These are phyloP conservation scores for Didymosphaeria variabile DNA, from an alignment of 2,329 filamentous ascomycete genomes.

Conservation along the genomic window DNA sequence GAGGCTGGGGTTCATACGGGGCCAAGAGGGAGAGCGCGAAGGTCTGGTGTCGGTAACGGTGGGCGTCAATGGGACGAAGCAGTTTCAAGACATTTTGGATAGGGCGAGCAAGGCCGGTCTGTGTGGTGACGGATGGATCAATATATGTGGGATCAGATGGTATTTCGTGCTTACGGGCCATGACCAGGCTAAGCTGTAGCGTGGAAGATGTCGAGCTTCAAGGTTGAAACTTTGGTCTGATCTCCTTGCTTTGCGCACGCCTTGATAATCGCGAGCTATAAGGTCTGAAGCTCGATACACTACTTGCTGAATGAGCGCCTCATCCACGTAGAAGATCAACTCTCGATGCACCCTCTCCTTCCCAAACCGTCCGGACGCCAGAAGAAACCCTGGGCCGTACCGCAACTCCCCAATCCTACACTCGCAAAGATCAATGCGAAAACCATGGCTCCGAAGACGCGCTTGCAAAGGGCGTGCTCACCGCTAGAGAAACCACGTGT, in stretches of 20 bases:
- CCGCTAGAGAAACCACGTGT: background rate
- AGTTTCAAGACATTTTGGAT: constrained; percentile 43
- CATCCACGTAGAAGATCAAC: background rate
- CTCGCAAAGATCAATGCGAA: background rate
- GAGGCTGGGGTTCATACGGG: constrained; percentile 48
- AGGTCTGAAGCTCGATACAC: background rate
- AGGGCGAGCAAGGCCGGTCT: constrained; percentile 43
- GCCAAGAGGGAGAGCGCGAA: constrained; percentile 43
- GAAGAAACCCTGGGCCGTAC: no score
- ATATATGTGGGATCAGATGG: constrained; percentile 53
- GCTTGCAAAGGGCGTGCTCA: background rate
- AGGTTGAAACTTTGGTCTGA: no score
- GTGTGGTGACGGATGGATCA: constrained; percentile 42
- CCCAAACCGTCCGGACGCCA: background rate
- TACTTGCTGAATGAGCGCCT: background rate
- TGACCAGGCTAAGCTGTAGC: constrained; percentile 31
- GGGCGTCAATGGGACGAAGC: constrained; percentile 46
- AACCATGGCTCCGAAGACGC: background rate
- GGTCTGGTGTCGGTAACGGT: constrained; percentile 53
- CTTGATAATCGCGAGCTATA: background rate
- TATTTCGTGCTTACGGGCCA: constrained; percentile 41
- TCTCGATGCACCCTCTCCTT: background rate
- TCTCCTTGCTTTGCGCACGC: background rate
- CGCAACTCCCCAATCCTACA: background rate
- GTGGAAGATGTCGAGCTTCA: background rate